Evolutionary conservation across 2,329 filamentous ascomycete genomes (phyloP), one percentile per base, ranked within the genome.

Genomic region (Aspergillus fischeri): DNA sequence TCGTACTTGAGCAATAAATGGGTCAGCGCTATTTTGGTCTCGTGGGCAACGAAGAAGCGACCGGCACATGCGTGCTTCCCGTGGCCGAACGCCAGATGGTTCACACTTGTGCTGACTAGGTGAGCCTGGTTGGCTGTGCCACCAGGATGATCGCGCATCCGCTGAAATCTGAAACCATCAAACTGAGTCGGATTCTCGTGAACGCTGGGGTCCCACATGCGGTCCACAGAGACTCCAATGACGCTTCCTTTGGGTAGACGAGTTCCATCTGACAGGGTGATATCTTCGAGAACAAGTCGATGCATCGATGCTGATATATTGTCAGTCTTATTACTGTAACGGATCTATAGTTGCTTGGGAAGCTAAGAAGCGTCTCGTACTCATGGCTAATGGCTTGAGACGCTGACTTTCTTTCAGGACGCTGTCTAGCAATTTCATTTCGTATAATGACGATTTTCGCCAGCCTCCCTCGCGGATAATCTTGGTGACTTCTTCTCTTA

Each of bases 351-450:
- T 5, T 27, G 25, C 25, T 27, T 3, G 25, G 25, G 25, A 5
- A 27, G 25, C 25, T 27, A 27, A 5, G 25, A 27, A 27, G 25
- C 25, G 25, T 27, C 5, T 27, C 25, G 25, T 27, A 27, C 25
- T 27, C 25, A 27, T 27, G 25, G 35, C 35, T 38, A 38, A 11
- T 11, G 53, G 53, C 17, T 58, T 56, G 29, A 62, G 17, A 6
- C 55, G 41, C 45, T 57, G 60, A 4, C 32, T 42, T 21, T 62
- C 60, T 32, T 61, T 57, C 4, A 62, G n/a, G 6, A 60, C 28
- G 38, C 51, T 60, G 28, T 62, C 57, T 55, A 62, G 56, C 24
- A 56, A 14, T 7, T 56, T 49, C 24, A 62, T 47, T 11, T 45
- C 53, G 14, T 53, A 35, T 2, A 57, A 28, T 5, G 58, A 21